These are phyloP conservation scores for Trifolium fragiferum DNA, from an alignment of 306 rosid species.

Conservation along the genomic window DNA sequence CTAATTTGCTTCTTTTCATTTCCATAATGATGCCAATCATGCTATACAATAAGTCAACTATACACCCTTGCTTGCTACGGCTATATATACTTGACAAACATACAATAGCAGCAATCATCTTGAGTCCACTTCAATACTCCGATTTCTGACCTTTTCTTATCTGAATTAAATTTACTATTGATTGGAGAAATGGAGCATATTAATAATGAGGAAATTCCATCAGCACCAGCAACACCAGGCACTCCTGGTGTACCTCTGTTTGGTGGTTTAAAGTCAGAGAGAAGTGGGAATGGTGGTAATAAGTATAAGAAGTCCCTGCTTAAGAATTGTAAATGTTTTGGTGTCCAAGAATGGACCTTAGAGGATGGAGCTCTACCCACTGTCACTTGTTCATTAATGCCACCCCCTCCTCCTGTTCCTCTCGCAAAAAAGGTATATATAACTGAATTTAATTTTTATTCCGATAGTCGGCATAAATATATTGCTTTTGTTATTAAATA, in stretches of 20 bases:
- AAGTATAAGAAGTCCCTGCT: slow-evolving; percentile 64
- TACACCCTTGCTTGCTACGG: not conserved
- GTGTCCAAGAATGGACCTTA: slow-evolving; percentile 57
- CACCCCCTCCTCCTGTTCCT: slow-evolving; percentile 68
- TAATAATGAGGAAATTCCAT: slow-evolving; percentile 61
- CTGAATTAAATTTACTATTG: not conserved
- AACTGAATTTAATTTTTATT: not conserved
- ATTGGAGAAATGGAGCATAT: slow-evolving; percentile 37
- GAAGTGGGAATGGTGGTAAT: slow-evolving; percentile 38
- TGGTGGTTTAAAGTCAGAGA: slow-evolving; percentile 61
- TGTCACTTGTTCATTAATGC: slow-evolving; percentile 63
- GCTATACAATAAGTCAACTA: slow-evolving; percentile 53
- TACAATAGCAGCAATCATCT: slow-evolving; percentile 21
- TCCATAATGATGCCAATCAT: slow-evolving; percentile 22
- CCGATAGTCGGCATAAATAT: not conserved
- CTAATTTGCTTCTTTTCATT: slow-evolving; percentile 37
- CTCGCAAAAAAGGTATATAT: slow-evolving; percentile 70
- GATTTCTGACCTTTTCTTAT: not conserved
- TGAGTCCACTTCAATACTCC: not conserved
- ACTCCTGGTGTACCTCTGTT: slow-evolving; percentile 82
- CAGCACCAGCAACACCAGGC: slow-evolving; percentile 77
- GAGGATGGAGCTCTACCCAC: slow-evolving; percentile 73
- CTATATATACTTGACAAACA: slow-evolving; percentile 5
- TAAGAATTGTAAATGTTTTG: slow-evolving; percentile 63
- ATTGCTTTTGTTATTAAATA: not conserved